A percentile compares a stretch with the other conserved stretches of the same genome.
Conservation (phyloP, 345 rosid species). For the Euphorbia peplus region DNA sequence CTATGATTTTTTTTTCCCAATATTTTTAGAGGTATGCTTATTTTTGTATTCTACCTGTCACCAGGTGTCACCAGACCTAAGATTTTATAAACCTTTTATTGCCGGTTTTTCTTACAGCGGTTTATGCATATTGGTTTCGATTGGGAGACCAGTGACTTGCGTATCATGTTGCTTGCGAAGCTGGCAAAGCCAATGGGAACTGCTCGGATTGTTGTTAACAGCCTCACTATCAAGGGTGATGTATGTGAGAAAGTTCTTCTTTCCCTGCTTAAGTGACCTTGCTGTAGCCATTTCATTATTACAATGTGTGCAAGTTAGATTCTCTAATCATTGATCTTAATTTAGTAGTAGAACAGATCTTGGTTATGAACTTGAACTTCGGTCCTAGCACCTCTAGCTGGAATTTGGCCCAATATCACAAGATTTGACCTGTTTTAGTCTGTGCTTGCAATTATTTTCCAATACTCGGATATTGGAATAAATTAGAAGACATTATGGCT, state of each 20-base stretch:
- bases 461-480: too few species aligned
- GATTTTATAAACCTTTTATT: constrained; percentile 14
- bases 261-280: neutral
- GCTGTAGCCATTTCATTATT: neutral
- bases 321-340: neutral
- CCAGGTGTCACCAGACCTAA: neutral
- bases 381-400: neutral
- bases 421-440: too few species aligned
- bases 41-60: neutral
- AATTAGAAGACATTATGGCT: too few species aligned
- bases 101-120: constrained; percentile 45
- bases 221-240: constrained; percentile 93
- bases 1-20: constrained; percentile 6
- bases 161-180: constrained; percentile 83
- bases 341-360: neutral
- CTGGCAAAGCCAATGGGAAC: constrained; percentile 82
- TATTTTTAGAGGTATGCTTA: neutral
- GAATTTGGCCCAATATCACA: neutral
- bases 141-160: constrained; percentile 83
- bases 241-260: constrained; percentile 46
- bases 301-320: neutral
- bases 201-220: constrained; percentile 83
- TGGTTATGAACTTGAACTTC: neutral
- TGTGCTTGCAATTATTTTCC: neutral
- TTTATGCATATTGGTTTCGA: constrained; percentile 71